Evolutionary conservation across 1,139 yeast genomes (phyloP).

Genomic region (Zygosaccharomyces sapae): DNA sequence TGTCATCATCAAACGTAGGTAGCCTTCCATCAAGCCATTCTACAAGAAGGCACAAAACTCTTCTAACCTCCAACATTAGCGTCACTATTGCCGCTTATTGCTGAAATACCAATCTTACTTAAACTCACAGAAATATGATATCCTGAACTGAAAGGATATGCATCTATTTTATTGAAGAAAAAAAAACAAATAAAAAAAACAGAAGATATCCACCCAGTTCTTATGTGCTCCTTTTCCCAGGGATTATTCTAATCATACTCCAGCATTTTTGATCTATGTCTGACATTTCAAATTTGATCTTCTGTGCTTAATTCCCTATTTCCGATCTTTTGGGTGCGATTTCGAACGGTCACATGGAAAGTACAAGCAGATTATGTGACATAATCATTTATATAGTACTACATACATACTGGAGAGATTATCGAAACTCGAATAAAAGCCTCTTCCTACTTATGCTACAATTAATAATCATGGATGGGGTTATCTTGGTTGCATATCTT

Average conservation of each 20-base stretch:
- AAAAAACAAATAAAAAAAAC: neutral
- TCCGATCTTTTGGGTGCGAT: neutral
- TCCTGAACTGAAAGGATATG: neutral
- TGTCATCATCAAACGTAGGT: slow-evolving; percentile 15
- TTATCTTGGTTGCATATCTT: too few species aligned
- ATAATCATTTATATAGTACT: neutral
- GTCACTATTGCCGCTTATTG: slow-evolving; percentile 1
- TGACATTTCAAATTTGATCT: neutral
- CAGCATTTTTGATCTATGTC: neutral
- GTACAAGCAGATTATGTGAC: neutral
- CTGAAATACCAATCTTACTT: neutral
- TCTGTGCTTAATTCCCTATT: neutral
- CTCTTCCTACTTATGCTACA: too few species aligned
- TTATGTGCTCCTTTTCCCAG: neutral
- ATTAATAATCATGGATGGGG: too few species aligned
- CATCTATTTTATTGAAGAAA: neutral
- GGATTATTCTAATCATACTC: neutral
- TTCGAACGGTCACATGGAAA: neutral
- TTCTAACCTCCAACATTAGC: neutral
- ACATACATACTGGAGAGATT: too few species aligned
- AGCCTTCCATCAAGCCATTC: slow-evolving; percentile 8
- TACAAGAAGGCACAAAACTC: neutral
- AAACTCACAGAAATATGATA: neutral
- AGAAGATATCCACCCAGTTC: neutral
- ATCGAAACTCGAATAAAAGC: too few species aligned